Conservation (phyloP, 148 eudicot genomes). For the Dysphania ambrosioides region DNA sequence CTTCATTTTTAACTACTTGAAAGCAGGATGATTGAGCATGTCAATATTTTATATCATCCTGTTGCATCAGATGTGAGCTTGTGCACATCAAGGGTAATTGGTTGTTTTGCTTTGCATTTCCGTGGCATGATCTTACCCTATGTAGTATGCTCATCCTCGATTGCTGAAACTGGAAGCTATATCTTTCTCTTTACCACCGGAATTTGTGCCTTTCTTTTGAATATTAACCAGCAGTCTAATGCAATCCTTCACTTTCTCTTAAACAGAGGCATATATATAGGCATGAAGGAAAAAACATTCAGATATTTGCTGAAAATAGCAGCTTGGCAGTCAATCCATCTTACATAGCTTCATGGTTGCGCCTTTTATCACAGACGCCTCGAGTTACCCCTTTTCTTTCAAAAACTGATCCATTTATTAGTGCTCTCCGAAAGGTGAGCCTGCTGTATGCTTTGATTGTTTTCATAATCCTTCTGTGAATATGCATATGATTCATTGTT, state of each 20-base stretch:
- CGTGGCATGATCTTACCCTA: too few relatives aligned
- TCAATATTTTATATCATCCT: too few relatives aligned
- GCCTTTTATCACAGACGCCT: conserved; percentile 79
- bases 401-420: conserved; percentile 73
- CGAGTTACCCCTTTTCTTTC: conserved; percentile 92
- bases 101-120: too few relatives aligned
- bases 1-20: too few relatives aligned
- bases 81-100: too few relatives aligned
- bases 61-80: too few relatives aligned
- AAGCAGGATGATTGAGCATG: too few relatives aligned
- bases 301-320: conserved; percentile 85
- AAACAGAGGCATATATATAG: conserved; percentile 86
- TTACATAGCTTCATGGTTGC: conserved; percentile 66
- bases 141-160: too few relatives aligned
- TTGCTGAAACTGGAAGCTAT: too few relatives aligned
- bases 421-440: conserved; percentile 72
- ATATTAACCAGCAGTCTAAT: conserved; percentile 1
- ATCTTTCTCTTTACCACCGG: background rate
- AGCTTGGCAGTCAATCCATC: conserved; percentile 80
- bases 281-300: conserved; percentile 64
- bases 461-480: background rate
- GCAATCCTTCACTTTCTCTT: conserved; percentile 6
- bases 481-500: background rate
- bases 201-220: background rate
- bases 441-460: conserved; percentile 4